Base-by-base conservation (phyloP, 352 stramenopile species). In the Globisporangium orthogonon region DNA sequence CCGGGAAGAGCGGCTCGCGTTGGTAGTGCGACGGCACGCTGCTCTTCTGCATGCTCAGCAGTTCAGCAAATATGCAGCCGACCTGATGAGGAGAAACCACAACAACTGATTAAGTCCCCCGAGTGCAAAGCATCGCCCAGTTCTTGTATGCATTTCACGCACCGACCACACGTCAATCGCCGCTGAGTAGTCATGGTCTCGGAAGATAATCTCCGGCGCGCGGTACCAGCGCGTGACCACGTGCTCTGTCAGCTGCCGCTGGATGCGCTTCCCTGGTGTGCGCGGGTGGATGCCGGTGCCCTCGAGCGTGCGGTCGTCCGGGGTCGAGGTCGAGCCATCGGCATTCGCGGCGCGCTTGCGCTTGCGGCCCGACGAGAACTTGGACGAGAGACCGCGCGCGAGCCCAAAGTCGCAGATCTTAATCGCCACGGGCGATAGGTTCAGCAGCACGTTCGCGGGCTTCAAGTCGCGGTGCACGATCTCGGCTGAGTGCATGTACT, bases 31-130 rank as follows among this genome's bases (percentile, higher is more conserved):
- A 96, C 51, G 91, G 86, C 50, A 98, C 88, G 66, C 87, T 98
- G 58, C 83, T 97, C 77, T 98, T 95, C 69, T 98, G 92, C 95
- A 98, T 98, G 61, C 88, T 97, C 50, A 98, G 59, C 35, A 98
- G 76, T 71, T 98, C 94, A 0, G 86, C 92, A 74, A 98, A 96
- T 65, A 98, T 98, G 57, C 94, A 98, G 28, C 94, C 94, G n/a
- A 98, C 70, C 78, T 95, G 39, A 2, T 4, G 4, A 62, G 0
- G 4, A 7, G 60, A 44, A 56, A 18, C 61, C 13, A 57, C 28
- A 14, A 40, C 58, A 37, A 63, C 45, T 23, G 3, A 7, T 23
- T 3, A 30, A 18, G 10, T n/a, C n/a, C n/a, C n/a, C n/a, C n/a
- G n/a, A n/a, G n/a, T n/a, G n/a, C n/a, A n/a, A n/a, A n/a, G n/a